Evolutionary conservation across 1,139 yeast genomes (phyloP).

Genomic region (Saccharomyces hybrid): DNA sequence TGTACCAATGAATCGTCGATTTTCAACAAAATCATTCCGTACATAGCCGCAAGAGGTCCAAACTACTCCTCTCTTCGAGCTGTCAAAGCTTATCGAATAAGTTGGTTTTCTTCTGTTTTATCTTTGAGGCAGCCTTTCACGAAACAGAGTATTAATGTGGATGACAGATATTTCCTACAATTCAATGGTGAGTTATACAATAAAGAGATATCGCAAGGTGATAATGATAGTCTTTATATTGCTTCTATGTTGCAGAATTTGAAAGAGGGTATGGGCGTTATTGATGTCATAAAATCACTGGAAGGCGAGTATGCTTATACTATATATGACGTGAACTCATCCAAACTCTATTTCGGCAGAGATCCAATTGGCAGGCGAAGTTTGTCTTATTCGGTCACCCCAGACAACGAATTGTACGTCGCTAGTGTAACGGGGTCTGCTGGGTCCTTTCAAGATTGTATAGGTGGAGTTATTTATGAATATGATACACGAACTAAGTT

Average conservation of each 20-base stretch:
- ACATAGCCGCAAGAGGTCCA: conserved; percentile 49
- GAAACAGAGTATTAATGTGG: conserved; percentile 50
- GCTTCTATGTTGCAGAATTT: conserved; percentile 23
- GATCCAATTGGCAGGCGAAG: conserved; percentile 81
- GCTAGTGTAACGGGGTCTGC: conserved; percentile 37
- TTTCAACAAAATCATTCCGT: conserved; percentile 36
- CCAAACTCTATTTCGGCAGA: conserved; percentile 64
- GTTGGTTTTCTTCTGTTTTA: conserved; percentile 54
- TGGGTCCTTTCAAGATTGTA: conserved; percentile 44
- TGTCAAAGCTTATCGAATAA: conserved; percentile 9
- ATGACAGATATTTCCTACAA: conserved; percentile 43
- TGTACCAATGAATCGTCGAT: conserved; percentile 10
- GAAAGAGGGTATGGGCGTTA: conserved; percentile 27
- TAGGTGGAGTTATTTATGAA: conserved; percentile 42
- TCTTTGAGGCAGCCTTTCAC: conserved; percentile 74
- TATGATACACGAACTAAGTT: conserved; percentile 29
- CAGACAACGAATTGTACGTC: conserved; percentile 34
- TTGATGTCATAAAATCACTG: conserved; percentile 35
- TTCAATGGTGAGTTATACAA: conserved; percentile 89
- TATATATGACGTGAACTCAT: conserved; percentile 37
- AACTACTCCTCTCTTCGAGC: conserved; percentile 35
- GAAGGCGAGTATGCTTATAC: conserved; percentile 80
- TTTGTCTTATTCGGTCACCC: conserved; percentile 40
- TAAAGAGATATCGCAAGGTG: conserved; percentile 35
- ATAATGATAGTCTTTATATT: conserved; percentile 46